These are phyloP conservation scores for Akebia trifoliata DNA, from an alignment of 164 flowering plant genomes.

Conservation along the genomic window DNA sequence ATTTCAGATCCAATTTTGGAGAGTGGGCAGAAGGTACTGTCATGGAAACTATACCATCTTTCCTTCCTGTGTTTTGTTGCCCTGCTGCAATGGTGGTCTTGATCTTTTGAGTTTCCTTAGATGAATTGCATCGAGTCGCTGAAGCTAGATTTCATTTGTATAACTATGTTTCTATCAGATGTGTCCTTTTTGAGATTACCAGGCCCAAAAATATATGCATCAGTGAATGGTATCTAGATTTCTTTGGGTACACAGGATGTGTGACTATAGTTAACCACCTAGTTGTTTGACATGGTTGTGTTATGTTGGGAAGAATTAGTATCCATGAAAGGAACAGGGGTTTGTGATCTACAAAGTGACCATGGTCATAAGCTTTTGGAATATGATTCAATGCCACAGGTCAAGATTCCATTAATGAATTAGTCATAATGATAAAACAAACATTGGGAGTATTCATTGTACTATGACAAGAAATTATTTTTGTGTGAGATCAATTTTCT, in stretches of 20 bases:
- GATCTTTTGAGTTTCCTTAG: constrained; percentile 22
- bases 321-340: constrained; percentile 4
- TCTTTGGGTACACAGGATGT: constrained; percentile 3
- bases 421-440: neutral
- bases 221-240: constrained; percentile 11
- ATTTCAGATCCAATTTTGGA: too few species aligned
- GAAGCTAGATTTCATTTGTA: constrained; percentile 15
- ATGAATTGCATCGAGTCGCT: constrained; percentile 14
- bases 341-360: neutral
- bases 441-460: neutral
- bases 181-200: constrained; percentile 18
- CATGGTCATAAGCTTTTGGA: neutral
- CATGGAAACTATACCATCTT: too few species aligned
- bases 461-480: neutral
- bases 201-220: constrained; percentile 9
- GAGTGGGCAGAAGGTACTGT: too few species aligned
- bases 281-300: constrained; percentile 6
- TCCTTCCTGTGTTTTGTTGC: constrained; percentile 17
- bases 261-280: constrained; percentile 2
- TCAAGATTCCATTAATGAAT: neutral
- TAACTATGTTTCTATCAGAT: constrained; percentile 2
- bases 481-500: neutral
- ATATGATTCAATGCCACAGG: neutral
- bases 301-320: neutral
- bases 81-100: constrained; percentile 17